Evolutionary conservation across 192 early-diverging fungal species (phyloP).

Genomic region (Coemansia sp.): DNA sequence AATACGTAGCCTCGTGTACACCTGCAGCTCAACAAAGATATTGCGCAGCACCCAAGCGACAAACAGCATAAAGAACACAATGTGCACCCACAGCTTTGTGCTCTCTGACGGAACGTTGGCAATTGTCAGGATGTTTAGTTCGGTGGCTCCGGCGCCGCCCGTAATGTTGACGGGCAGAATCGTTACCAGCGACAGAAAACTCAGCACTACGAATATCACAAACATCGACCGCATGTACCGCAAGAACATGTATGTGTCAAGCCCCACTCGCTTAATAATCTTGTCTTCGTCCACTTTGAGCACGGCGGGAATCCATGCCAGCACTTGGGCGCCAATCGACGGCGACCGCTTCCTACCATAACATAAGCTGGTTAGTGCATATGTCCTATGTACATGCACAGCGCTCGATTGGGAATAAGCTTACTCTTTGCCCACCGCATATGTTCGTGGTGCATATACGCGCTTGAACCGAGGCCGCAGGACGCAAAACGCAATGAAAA

Average conservation of each 20-base stretch:
- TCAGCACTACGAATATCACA: constrained; percentile 66
- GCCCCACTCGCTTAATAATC: constrained; percentile 61
- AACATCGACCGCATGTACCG: constrained; percentile 71
- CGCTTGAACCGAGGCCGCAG: constrained; percentile 66
- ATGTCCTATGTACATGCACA: too few species aligned
- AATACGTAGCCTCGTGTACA: constrained; percentile 68
- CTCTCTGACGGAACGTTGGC: constrained; percentile 63
- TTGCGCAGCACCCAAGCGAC: constrained; percentile 51
- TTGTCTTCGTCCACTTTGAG: constrained; percentile 58
- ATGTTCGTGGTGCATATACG: constrained; percentile 73
- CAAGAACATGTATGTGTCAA: constrained; percentile 81
- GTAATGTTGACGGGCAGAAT: constrained; percentile 75
- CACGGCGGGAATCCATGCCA: constrained; percentile 62
- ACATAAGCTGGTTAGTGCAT: neutral
- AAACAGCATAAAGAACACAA: constrained; percentile 59
- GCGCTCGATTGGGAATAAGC: neutral
- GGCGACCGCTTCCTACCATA: constrained; percentile 57
- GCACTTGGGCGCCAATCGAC: constrained; percentile 49
- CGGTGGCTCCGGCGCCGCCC: constrained; percentile 30
- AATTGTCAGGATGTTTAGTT: constrained; percentile 64
- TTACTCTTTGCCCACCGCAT: constrained; percentile 58
- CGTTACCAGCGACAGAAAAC: constrained; percentile 62
- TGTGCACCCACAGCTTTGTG: constrained; percentile 72
- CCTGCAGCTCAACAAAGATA: constrained; percentile 67
- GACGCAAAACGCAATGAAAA: constrained; percentile 67